These are phyloP conservation scores for Pseudoturritis turrita DNA, from an alignment of 345 rosid species.

Conservation along the genomic window DNA sequence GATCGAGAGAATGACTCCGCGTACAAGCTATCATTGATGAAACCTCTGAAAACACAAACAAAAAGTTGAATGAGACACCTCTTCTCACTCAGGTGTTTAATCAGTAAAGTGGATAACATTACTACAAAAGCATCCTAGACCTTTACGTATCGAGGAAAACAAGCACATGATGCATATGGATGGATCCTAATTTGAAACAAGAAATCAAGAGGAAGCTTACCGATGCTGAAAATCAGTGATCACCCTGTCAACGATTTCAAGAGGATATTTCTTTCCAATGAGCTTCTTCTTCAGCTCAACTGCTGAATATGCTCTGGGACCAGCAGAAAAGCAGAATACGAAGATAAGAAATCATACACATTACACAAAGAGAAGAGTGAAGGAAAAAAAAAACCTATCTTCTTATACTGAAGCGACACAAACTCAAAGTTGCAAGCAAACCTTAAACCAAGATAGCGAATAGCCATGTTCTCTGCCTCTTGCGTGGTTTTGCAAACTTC, in stretches of 20 bases:
- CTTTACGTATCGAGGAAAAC: neutral
- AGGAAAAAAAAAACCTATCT: neutral
- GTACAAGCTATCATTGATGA: slow-evolving; percentile 70
- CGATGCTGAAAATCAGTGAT: slow-evolving; percentile 50
- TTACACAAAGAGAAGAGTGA: neutral
- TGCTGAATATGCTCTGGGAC: slow-evolving; percentile 60
- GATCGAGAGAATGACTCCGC: slow-evolving; percentile 73
- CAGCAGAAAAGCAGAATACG: neutral
- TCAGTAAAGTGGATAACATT: neutral
- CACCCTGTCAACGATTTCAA: slow-evolving; percentile 43
- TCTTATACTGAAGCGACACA: neutral
- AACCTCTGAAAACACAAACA: slow-evolving; percentile 45
- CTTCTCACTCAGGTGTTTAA: neutral
- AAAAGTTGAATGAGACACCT: neutral
- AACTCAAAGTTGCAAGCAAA: slow-evolving; percentile 18
- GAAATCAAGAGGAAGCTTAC: slow-evolving; percentile 27
- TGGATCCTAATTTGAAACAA: slow-evolving; percentile 2
- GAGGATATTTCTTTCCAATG: slow-evolving; percentile 50
- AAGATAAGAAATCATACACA: neutral
- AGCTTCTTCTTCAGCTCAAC: slow-evolving; percentile 75
- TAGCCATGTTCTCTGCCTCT: slow-evolving; percentile 59
- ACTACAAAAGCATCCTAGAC: neutral
- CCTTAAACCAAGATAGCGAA: slow-evolving; percentile 65
- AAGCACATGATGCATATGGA: neutral
- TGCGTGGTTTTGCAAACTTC: slow-evolving; percentile 31